phyloP scores from a whole-genome alignment of 441 rosid species.

The Populus hybrid region DNA sequence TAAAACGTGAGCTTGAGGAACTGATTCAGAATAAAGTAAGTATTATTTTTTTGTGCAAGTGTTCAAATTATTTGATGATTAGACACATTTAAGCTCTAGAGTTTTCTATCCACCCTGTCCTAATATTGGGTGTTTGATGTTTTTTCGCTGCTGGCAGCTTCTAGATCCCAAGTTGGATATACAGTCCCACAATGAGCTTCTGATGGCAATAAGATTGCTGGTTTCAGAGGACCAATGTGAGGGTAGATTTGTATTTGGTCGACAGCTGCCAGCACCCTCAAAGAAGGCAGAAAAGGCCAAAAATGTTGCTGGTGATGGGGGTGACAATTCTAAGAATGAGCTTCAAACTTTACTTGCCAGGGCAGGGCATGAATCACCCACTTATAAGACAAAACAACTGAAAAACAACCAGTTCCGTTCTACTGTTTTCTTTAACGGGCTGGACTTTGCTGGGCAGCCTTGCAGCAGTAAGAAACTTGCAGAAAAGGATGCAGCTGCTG shows the following conservation, averaged over 20 bases:
- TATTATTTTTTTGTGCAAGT: constrained; percentile 14
- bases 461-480: constrained; percentile 81
- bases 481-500: constrained; percentile 90
- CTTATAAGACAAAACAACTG: constrained; percentile 68
- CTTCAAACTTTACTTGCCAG: constrained; percentile 83
- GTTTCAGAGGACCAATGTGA: constrained; percentile 78
- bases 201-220: constrained; percentile 67
- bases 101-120: neutral
- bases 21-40: constrained; percentile 82
- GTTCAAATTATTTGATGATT: neutral
- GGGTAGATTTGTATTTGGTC: constrained; percentile 81
- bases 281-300: constrained; percentile 33
- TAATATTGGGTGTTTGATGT: constrained; percentile 4
- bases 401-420: constrained; percentile 71
- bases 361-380: constrained; percentile 73
- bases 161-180: constrained; percentile 68
- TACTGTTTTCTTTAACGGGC: constrained; percentile 74
- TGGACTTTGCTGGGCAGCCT: constrained; percentile 73
- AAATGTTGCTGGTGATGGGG: constrained; percentile 26
- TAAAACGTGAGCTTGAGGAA: constrained; percentile 80
- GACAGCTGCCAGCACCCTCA: constrained; percentile 43
- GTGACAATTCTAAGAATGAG: constrained; percentile 66
- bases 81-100: neutral
- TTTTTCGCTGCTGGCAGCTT: constrained; percentile 50
- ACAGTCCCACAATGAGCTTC: constrained; percentile 54